phyloP scores from a whole-genome alignment of 495 filamentous ascomycete species.

The Rhypophila decipiens region DNA sequence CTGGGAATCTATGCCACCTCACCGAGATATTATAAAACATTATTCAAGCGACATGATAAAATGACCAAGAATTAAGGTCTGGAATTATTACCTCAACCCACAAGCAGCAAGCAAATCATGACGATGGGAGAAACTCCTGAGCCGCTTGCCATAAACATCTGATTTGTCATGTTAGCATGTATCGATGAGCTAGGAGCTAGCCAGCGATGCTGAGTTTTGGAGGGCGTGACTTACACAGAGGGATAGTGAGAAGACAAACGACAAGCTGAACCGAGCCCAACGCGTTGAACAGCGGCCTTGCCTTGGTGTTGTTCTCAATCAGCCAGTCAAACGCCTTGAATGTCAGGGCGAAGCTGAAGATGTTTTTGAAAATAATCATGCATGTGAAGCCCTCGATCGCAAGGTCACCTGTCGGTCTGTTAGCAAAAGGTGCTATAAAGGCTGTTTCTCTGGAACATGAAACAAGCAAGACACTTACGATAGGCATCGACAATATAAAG shows the following conservation, averaged over 20 bases:
- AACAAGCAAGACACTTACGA: constrained; percentile 47
- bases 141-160: constrained; percentile 80
- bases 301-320: constrained; percentile 46
- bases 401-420: constrained; percentile 53
- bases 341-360: constrained; percentile 83
- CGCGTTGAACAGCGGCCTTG: constrained; percentile 54
- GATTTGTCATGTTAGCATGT: too few species aligned
- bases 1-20: too few species aligned
- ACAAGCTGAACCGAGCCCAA: constrained; percentile 71
- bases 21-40: too few species aligned
- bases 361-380: constrained; percentile 83
- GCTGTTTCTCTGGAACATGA: too few species aligned
- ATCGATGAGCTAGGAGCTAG: too few species aligned
- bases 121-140: constrained; percentile 62
- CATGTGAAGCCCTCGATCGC: constrained; percentile 88
- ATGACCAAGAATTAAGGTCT: too few species aligned
- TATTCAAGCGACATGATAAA: too few species aligned
- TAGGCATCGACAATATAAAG: constrained; percentile 95
- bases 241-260: constrained; percentile 64
- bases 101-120: constrained; percentile 62
- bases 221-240: constrained; percentile 63
- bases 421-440: not conserved
- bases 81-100: constrained; percentile 18
- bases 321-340: constrained; percentile 81
- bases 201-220: too few species aligned